These are phyloP conservation scores for Isabelozyma rhagii DNA, from an alignment of 805 yeast genomes.

Conservation along the genomic window DNA sequence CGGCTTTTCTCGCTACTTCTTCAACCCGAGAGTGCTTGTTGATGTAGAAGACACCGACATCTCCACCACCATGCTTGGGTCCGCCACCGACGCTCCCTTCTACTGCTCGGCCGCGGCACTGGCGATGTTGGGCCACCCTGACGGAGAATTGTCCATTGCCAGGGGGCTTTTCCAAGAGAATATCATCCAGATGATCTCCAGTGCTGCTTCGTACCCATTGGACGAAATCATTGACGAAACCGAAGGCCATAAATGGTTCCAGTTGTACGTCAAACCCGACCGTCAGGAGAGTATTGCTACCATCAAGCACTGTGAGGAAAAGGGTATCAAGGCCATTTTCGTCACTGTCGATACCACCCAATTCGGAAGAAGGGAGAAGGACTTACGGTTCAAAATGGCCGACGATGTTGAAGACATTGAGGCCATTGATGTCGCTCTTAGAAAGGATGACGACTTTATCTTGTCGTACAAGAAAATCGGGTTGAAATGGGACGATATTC, in stretches of 20 bases:
- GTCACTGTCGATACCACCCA: constrained; percentile 57
- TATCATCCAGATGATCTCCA: constrained; percentile 48
- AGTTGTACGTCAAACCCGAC: constrained; percentile 44
- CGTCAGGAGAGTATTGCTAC: constrained; percentile 25
- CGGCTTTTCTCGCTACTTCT: constrained; percentile 39
- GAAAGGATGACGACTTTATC: constrained; percentile 10
- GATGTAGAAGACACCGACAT: constrained; percentile 28
- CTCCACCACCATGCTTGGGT: constrained; percentile 27
- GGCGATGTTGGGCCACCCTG: constrained; percentile 40
- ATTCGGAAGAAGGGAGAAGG: constrained; percentile 53
- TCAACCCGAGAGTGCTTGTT: constrained; percentile 43
- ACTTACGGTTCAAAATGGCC: constrained; percentile 34
- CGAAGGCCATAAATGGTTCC: constrained; percentile 44
- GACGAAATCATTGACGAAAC: constrained; percentile 39
- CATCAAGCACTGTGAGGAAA: constrained; percentile 35
- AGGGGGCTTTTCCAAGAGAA: constrained; percentile 38
- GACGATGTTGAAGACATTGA: constrained; percentile 26
- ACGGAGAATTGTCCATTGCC: constrained; percentile 42
- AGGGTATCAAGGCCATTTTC: constrained; percentile 45
- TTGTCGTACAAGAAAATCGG: constrained; percentile 8
- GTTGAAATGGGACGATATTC: constrained; percentile 33
- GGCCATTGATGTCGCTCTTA: constrained; percentile 11
- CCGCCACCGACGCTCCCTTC: constrained; percentile 40
- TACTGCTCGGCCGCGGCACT: constrained; percentile 50
- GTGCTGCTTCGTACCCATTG: constrained; percentile 36